Evolutionary conservation across 495 filamentous ascomycete species (phyloP).

Genomic region (Hamigera avellanea): DNA sequence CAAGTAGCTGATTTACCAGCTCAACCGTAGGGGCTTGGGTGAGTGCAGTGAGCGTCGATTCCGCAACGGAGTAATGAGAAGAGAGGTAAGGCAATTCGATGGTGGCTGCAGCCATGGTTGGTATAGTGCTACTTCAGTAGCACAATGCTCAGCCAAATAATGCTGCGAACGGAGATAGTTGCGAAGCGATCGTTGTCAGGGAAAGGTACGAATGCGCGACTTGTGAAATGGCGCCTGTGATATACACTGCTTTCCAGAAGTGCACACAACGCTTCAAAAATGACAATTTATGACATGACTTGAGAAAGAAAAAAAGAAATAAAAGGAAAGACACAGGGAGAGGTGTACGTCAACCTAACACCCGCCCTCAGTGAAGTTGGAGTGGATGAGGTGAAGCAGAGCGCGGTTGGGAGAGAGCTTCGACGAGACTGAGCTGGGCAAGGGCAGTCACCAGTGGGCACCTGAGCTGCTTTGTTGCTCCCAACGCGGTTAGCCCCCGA

Average conservation of each 20-base stretch:
- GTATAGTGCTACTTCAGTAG: constrained; percentile 8
- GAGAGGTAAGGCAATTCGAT: constrained; percentile 68
- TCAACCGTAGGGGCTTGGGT: constrained; percentile 66
- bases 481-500: constrained; percentile 8
- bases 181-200: neutral
- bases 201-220: neutral
- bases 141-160: constrained; percentile 5
- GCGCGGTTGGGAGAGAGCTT: neutral
- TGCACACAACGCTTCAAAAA: constrained; percentile 3
- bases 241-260: constrained; percentile 3
- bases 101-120: constrained; percentile 62
- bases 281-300: constrained; percentile 6
- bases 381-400: no score
- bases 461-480: constrained; percentile 6
- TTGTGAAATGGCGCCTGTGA: neutral
- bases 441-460: constrained; percentile 1
- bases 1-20: constrained; percentile 58
- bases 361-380: neutral
- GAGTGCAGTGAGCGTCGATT: constrained; percentile 51
- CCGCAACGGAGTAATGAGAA: constrained; percentile 59
- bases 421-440: no score
- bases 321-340: constrained; percentile 3
- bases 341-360: neutral
- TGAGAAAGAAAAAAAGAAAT: neutral
- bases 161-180: neutral